Conservation (phyloP, 495 filamentous ascomycete species). For the Cenococcum geophilum region DNA sequence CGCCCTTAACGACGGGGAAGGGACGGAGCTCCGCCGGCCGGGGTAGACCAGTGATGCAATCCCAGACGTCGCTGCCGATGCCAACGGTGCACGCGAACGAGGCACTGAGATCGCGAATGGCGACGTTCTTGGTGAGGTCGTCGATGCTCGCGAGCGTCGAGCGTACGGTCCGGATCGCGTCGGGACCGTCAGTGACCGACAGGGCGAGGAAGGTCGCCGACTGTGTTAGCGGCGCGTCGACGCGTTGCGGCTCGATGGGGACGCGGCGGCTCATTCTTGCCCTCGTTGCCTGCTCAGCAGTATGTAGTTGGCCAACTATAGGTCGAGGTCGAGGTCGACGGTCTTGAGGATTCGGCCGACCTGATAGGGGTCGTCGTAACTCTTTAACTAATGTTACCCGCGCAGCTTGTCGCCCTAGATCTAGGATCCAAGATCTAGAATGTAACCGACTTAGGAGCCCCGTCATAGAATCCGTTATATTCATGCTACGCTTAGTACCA, state of each 20-base stretch:
- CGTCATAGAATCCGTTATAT: no score
- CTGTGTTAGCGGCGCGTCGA: slow-evolving; percentile 47
- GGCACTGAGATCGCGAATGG: slow-evolving; percentile 47
- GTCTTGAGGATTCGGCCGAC: background rate
- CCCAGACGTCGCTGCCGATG: slow-evolving; percentile 49
- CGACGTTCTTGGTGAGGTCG: slow-evolving; percentile 49
- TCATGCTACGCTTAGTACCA: no score
- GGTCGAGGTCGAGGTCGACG: background rate
- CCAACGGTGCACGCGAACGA: slow-evolving; percentile 50
- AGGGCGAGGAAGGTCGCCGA: slow-evolving; percentile 51
- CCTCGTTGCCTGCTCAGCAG: background rate
- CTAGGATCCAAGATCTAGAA: no score
- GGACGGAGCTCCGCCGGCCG: slow-evolving; percentile 49
- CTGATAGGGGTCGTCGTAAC: background rate
- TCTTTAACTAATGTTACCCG: background rate
- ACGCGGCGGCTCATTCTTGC: slow-evolving; percentile 29
- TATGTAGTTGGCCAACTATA: background rate
- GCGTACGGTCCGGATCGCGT: slow-evolving; percentile 41
- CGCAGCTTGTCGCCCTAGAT: background rate
- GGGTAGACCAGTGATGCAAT: slow-evolving; percentile 42
- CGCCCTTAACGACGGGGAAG: slow-evolving; percentile 45
- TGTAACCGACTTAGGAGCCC: no score
- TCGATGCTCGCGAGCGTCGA: slow-evolving; percentile 44
- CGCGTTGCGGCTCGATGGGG: slow-evolving; percentile 42
- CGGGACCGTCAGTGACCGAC: slow-evolving; percentile 33